Evolutionary conservation across 495 filamentous ascomycete species (phyloP).

Genomic region (Penicillium simplicissimum): DNA sequence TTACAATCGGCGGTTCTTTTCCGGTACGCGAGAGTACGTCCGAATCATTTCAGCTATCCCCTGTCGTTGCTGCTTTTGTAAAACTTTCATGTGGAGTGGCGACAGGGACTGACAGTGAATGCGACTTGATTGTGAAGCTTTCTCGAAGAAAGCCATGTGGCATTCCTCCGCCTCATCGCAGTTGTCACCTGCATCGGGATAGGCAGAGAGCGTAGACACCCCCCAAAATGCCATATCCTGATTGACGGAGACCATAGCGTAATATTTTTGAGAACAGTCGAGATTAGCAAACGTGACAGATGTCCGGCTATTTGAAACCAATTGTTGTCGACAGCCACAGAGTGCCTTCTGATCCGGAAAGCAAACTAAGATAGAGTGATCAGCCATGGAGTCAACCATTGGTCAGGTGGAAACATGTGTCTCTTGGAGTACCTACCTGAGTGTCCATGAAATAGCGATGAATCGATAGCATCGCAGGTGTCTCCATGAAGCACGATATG

Average conservation of each 20-base stretch:
- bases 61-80: no score
- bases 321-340: background rate
- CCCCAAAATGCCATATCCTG: background rate
- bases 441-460: background rate
- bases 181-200: background rate
- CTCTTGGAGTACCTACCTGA: background rate
- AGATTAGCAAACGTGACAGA: background rate
- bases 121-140: no score
- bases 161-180: no score
- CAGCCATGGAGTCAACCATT: background rate
- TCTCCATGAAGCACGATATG: no score
- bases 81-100: no score
- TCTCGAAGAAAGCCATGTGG: no score
- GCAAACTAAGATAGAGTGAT: constrained; percentile 1
- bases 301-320: background rate
- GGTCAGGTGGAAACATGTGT: background rate
- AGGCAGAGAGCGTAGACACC: background rate
- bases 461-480: background rate
- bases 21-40: background rate
- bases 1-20: background rate
- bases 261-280: background rate
- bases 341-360: background rate
- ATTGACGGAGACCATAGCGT: background rate
- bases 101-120: no score
- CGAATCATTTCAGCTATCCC: no score